These are phyloP conservation scores for Elongisporangium prolatum DNA, from an alignment of 352 stramenopile genomes.

Conservation along the genomic window DNA sequence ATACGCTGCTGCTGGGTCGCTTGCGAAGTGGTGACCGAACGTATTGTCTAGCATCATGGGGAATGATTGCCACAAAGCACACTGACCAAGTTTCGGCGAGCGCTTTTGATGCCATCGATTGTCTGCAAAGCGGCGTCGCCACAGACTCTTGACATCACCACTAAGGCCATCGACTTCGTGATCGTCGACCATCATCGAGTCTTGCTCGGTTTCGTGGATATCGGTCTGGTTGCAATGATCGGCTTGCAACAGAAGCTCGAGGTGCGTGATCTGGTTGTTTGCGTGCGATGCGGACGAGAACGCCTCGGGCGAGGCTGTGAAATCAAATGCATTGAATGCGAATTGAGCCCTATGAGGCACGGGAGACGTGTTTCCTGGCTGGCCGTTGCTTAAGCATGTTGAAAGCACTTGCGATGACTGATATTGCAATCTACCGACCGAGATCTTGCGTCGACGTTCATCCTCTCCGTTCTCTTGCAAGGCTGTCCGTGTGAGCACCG, in stretches of 20 bases:
- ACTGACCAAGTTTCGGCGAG: slow-evolving; percentile 30
- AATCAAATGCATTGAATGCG: slow-evolving; percentile 48
- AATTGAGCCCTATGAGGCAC: slow-evolving; percentile 6
- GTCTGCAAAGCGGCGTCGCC: slow-evolving; percentile 25
- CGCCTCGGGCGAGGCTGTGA: slow-evolving; percentile 29
- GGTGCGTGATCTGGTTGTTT: slow-evolving; percentile 2
- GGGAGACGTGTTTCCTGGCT: slow-evolving; percentile 5
- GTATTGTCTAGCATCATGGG: background rate
- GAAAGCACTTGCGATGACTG: slow-evolving; percentile 2
- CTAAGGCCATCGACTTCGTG: slow-evolving; percentile 1
- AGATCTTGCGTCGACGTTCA: slow-evolving; percentile 35
- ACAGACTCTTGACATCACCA: slow-evolving; percentile 20
- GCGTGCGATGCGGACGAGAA: slow-evolving; percentile 17
- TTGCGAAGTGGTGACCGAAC: background rate
- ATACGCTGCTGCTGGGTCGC: slow-evolving; percentile 8
- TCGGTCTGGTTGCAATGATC: background rate
- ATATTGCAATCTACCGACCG: slow-evolving; percentile 17
- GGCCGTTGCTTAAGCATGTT: background rate
- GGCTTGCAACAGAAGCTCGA: slow-evolving; percentile 6
- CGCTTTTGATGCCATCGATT: slow-evolving; percentile 5
- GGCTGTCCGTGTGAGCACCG: background rate
- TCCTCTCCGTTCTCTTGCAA: slow-evolving; percentile 17
- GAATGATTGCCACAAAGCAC: slow-evolving; percentile 30
- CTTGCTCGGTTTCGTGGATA: slow-evolving; percentile 4
- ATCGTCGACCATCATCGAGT: background rate